phyloP scores from a whole-genome alignment of 2,329 filamentous ascomycete genomes.

The Catunica adiposa region DNA sequence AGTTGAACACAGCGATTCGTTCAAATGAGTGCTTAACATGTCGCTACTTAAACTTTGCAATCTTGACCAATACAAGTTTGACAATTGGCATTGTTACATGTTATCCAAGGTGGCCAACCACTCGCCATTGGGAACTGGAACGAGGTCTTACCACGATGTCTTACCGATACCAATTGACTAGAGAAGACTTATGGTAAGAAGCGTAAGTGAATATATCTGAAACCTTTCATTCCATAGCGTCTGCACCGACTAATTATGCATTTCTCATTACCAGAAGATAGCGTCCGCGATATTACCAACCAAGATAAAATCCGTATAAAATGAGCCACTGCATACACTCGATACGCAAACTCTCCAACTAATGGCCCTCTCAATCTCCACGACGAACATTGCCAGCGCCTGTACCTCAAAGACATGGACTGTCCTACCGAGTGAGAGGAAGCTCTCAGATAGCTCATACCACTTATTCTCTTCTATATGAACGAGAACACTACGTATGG shows the following conservation, averaged over 20 bases:
- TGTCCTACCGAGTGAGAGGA: slow-evolving; percentile 78
- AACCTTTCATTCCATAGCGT: too few species aligned
- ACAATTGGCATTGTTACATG: slow-evolving; percentile 72
- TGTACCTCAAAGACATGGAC: slow-evolving; percentile 96
- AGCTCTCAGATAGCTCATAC: slow-evolving; percentile 60
- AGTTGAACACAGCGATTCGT: slow-evolving; percentile 65
- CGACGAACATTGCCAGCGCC: slow-evolving; percentile 63
- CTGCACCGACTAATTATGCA: too few species aligned
- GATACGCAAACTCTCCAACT: slow-evolving; percentile 67
- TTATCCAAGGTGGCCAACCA: slow-evolving; percentile 71
- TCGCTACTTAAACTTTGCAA: slow-evolving; percentile 61
- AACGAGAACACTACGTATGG: slow-evolving; percentile 55
- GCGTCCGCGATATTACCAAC: slow-evolving; percentile 61
- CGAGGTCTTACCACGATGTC: slow-evolving; percentile 51
- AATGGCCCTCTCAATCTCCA: slow-evolving; percentile 66
- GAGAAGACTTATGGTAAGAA: slow-evolving; percentile 64
- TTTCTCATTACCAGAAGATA: slow-evolving; percentile 44
- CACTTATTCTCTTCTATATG: slow-evolving; percentile 71
- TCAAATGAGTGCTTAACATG: slow-evolving; percentile 72
- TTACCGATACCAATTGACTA: slow-evolving; percentile 72
- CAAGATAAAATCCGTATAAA: slow-evolving; percentile 63
- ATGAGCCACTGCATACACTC: slow-evolving; percentile 81
- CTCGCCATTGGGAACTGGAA: slow-evolving; percentile 86
- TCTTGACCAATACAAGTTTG: slow-evolving; percentile 63
- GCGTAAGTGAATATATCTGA: slow-evolving; percentile 30